Conservation (phyloP, 2,329 filamentous ascomycete genomes). For the Cordyceps fumosorosea region DNA sequence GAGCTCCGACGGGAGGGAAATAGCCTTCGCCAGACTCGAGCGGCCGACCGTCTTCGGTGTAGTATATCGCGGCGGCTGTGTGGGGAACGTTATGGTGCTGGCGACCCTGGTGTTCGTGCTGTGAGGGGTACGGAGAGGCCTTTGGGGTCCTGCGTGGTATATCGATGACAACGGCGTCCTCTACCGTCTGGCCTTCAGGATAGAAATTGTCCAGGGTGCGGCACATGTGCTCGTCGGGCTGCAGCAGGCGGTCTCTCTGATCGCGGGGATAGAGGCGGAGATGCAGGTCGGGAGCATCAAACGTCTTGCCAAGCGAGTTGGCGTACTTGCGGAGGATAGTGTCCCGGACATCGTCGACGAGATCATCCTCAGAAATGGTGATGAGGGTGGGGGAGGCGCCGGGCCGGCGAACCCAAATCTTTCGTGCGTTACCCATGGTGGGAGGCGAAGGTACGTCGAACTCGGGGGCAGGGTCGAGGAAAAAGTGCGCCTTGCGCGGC, state of each 20-base stretch:
- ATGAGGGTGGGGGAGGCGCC: conserved; percentile 82
- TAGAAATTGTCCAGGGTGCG: conserved; percentile 75
- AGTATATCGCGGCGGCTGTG: conserved; percentile 43
- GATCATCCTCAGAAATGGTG: conserved; percentile 75
- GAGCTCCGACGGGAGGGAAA: conserved; percentile 61
- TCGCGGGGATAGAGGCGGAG: conserved; percentile 72
- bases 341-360: conserved; percentile 92
- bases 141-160: conserved; percentile 75
- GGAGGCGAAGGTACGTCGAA: conserved; percentile 25
- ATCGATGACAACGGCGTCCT: conserved; percentile 88
- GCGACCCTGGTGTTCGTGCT: background rate
- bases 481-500: conserved; percentile 13
- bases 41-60: conserved; percentile 58
- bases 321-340: conserved; percentile 88
- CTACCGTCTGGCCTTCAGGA: conserved; percentile 77
- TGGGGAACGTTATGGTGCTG: conserved; percentile 27
- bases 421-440: conserved; percentile 58
- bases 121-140: conserved; percentile 58
- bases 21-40: conserved; percentile 71
- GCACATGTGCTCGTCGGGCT: conserved; percentile 79
- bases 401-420: conserved; percentile 91
- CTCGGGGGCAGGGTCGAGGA: conserved; percentile 21
- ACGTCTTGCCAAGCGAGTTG: conserved; percentile 82
- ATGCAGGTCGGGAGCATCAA: conserved; percentile 84
- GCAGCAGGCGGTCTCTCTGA: conserved; percentile 61